These are phyloP conservation scores for Pelagomonas calceolata DNA, from an alignment of 108 stramenopile species.

Conservation along the genomic window DNA sequence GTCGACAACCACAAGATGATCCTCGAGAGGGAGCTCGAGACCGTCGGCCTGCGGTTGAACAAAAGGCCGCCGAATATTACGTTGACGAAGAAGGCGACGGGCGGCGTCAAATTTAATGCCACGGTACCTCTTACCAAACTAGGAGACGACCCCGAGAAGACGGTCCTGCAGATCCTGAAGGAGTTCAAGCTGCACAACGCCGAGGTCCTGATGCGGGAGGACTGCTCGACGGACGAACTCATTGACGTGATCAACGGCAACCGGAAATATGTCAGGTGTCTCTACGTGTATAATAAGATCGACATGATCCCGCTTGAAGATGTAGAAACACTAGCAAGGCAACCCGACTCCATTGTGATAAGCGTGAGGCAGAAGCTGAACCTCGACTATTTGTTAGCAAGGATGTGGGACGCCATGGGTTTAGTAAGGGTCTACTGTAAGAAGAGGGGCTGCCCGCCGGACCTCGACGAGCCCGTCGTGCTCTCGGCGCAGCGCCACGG, in stretches of 20 bases:
- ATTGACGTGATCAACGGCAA: conserved; percentile 96
- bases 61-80: conserved; percentile 77
- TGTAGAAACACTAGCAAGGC: conserved; percentile 85
- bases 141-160: conserved; percentile 80
- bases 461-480: conserved; percentile 92
- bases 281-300: conserved; percentile 98
- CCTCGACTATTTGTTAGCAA: conserved; percentile 50
- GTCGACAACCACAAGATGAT: conserved; percentile 90
- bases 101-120: conserved; percentile 83
- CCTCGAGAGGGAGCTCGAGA: conserved; percentile 90
- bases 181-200: conserved; percentile 89
- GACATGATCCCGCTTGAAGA: conserved; percentile 94
- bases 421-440: conserved; percentile 95
- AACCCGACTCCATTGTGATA: conserved; percentile 85
- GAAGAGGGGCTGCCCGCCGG: conserved; percentile 68
- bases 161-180: conserved; percentile 65
- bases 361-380: conserved; percentile 73
- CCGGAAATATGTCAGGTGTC: conserved; percentile 81
- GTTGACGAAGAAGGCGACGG: conserved; percentile 71
- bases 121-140: conserved; percentile 79
- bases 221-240: conserved; percentile 84
- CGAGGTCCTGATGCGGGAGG: conserved; percentile 86
- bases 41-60: conserved; percentile 93
- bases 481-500: conserved; percentile 69
- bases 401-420: conserved; percentile 92